Base-by-base conservation (phyloP, 225 moss, liverwort and hornwort species). In the Ulota crispa region DNA sequence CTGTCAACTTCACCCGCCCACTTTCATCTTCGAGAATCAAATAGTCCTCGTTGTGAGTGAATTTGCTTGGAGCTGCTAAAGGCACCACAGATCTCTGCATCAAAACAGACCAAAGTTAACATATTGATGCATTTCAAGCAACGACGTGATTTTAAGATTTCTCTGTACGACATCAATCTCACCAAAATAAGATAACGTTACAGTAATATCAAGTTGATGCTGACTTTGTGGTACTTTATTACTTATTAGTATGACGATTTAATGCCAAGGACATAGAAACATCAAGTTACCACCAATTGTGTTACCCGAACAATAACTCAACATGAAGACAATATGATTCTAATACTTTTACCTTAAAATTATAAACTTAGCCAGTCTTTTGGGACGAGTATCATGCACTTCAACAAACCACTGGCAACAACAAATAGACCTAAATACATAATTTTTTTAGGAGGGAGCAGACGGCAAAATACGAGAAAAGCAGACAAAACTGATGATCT, bases 21-120 rank as follows among this genome's bases (percentile, higher is more conserved):
- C 94, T 96, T 83, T 99, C 98, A 83, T 99, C 98, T 88, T 99
- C 98, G 72, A 99, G 82, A 79, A 99, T 89, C 68, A 99, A 89
- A 76, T 86, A 94, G 85, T 99, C 98, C 70, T 91, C 88, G 32
- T 78, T 88, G 60, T 89, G 93, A 69, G 91, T 93, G 87, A 99
- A 96, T 75, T 93, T 94, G 67, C 76, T 90, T 42, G 90, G 94
- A 87, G 92, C 66, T 66, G 91, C 94, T 73, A 94, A 86, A 52
- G 96, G 94, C 59, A 89, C 85, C 64, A 96, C 87, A 39, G 96
- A 92, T 80, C 98, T 93, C 98, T 99, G 91, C 90, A 83, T 37
- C 80, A n/a, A 83, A 69, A 75, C 31, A 61, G 18, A 27, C n/a
- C 11, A 61, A 67, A 57, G 72, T 77, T 15, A 18, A 63, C 47